Base-by-base conservation (phyloP, 202 grass and related monocot genomes). In the Schoenoplectus tabernaemontani region DNA sequence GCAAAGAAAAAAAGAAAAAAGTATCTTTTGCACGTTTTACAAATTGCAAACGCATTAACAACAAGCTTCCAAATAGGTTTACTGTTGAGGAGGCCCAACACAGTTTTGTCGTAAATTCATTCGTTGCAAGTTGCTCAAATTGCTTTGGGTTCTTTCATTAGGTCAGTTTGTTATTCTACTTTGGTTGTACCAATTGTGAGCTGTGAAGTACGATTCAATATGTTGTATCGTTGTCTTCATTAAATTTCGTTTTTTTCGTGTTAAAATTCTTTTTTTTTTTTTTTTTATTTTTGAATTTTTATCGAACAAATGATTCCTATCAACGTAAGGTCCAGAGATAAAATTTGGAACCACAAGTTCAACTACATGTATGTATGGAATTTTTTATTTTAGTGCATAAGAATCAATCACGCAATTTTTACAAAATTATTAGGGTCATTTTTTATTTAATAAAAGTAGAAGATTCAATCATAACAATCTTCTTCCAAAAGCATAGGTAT, bases 41-140 rank as follows among this genome's bases (percentile, higher is more conserved):
- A 57, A 57, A 78, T 30, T 61, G 26, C 46, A 78, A 42, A 57
- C 9, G 48, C 32, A 77, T 32, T n/a, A 56, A 36, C 5, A 58
- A 15, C 20, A n/a, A 59, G 47, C 28, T 59, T n/a, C 54, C 56
- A 48, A 47, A 47, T 48, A 48, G 41, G 41, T 12, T 41, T 9
- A 78, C 51, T 78, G 11, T 41, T 78, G 2, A 17, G 54, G 42
- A 30, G 75, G 54, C 17, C 26, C 75, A 41, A 13, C 19, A 38
- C 38, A 23, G 9, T 22, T 78, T 78, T 78, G 75, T 78, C 33
- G 34, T 19, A 22, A 42, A 0, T 73, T 59, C 30, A 37, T 57
- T 59, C 51, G 20, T 78, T 78, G 51, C 75, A 78, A 59, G 2
- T 60, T 78, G 75, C 32, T n/a, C 5, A 60, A 56, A 60, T 39